A percentile compares a stretch with the other conserved stretches of the same genome.
phyloP scores from a whole-genome alignment of 129 eudicot genomes.

The Flaveria ramosissima region DNA sequence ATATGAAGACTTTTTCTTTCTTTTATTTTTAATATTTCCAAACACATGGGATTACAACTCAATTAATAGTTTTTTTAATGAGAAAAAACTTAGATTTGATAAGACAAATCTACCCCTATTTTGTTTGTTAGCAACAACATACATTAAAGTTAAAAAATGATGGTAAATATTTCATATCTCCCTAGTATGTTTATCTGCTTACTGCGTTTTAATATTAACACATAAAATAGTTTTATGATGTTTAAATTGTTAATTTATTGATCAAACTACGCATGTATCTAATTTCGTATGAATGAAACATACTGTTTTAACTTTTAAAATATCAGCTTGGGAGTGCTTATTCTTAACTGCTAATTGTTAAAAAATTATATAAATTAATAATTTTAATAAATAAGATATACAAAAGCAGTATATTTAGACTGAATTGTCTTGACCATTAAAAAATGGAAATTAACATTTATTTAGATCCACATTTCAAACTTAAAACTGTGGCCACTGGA shows the following conservation, averaged over 20 bases:
- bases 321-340: no score
- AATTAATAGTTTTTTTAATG: background rate
- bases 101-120: conserved; percentile 4
- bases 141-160: conserved; percentile 1
- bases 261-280: no score
- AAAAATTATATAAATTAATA: no score
- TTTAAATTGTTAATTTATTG: no score
- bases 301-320: no score
- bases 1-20: conserved; percentile 22
- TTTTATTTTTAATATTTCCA: background rate
- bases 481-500: conserved; percentile 15
- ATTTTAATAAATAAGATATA: background rate
- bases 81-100: background rate
- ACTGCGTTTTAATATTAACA: no score
- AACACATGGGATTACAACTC: conserved; percentile 40
- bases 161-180: no score
- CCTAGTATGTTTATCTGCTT: no score
- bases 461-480: conserved; percentile 3
- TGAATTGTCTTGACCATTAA: background rate
- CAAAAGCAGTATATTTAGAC: background rate
- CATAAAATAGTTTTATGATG: no score
- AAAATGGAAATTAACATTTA: background rate
- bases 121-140: background rate
- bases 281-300: no score
- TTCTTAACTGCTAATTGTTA: no score